phyloP scores from a whole-genome alignment of 176 grass and related monocot species.

The Raddia guianensis region DNA sequence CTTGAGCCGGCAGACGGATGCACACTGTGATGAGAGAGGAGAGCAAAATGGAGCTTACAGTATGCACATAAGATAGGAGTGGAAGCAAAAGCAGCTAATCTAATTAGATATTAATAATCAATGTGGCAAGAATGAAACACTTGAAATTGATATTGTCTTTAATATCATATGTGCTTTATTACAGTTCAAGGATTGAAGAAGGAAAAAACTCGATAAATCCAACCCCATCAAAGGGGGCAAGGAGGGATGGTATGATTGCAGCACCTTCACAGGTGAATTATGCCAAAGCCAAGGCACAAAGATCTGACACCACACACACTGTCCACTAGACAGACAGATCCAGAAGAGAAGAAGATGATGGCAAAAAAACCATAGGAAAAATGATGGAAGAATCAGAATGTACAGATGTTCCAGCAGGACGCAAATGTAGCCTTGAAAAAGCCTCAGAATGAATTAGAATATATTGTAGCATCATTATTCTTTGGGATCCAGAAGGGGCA shows the following conservation, averaged over 20 bases:
- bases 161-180: neutral
- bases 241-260: neutral
- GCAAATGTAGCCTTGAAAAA: constrained; percentile 15
- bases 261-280: constrained; percentile 12
- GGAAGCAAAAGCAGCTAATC: neutral
- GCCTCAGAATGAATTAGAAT: constrained; percentile 57
- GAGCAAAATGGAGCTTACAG: no score
- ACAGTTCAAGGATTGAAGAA: neutral
- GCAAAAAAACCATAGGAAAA: constrained; percentile 6
- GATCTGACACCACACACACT: constrained; percentile 11
- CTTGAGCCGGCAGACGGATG: no score
- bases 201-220: neutral
- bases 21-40: no score
- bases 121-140: no score
- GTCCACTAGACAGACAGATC: constrained; percentile 27
- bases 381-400: constrained; percentile 48
- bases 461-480: constrained; percentile 59
- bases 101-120: no score
- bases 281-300: neutral
- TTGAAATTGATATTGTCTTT: no score
- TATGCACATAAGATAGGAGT: neutral
- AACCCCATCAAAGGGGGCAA: neutral
- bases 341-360: constrained; percentile 24
- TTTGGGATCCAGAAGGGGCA: constrained; percentile 40
- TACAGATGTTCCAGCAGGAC: constrained; percentile 34